Evolutionary conservation across 257 asterid genomes (phyloP).

Genomic region (Solanum sejunctum): DNA sequence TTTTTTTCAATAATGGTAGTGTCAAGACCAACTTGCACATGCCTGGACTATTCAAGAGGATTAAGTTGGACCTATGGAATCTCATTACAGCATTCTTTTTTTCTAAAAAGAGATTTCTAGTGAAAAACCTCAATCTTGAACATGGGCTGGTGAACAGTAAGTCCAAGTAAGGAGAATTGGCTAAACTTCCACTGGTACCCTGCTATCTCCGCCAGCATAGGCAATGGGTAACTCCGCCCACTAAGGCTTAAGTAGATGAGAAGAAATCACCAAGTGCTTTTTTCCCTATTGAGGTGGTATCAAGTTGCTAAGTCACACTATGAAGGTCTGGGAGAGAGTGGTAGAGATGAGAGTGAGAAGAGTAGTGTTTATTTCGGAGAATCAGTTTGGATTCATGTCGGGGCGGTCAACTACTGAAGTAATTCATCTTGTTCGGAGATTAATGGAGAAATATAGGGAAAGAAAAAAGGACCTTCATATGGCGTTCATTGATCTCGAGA

Average conservation of each 20-base stretch:
- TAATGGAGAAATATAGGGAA: too few species aligned
- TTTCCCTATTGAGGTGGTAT: neutral
- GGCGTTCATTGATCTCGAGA: too few species aligned
- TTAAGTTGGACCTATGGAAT: constrained; percentile 19
- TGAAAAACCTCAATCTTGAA: neutral
- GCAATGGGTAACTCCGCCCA: neutral
- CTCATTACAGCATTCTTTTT: constrained; percentile 34
- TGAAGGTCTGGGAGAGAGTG: too few species aligned
- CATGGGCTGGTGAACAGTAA: neutral
- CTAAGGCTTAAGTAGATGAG: neutral
- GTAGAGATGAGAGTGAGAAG: too few species aligned
- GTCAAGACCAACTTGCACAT: neutral
- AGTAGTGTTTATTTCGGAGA: too few species aligned
- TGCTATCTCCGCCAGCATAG: neutral
- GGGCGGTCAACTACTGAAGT: too few species aligned
- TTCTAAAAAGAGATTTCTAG: neutral
- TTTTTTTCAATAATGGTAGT: neutral
- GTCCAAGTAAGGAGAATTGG: neutral
- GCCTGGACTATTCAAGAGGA: neutral
- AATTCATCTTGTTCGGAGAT: too few species aligned
- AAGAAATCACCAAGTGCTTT: neutral
- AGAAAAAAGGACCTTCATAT: too few species aligned
- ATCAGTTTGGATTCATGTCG: too few species aligned
- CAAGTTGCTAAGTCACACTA: too few species aligned
- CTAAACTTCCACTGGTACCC: neutral